Percentiles rank a stretch among this genome's conserved stretches.
These are phyloP conservation scores for Coemansia sp. DNA, from an alignment of 192 early-diverging fungal genomes.

Conservation along the genomic window DNA sequence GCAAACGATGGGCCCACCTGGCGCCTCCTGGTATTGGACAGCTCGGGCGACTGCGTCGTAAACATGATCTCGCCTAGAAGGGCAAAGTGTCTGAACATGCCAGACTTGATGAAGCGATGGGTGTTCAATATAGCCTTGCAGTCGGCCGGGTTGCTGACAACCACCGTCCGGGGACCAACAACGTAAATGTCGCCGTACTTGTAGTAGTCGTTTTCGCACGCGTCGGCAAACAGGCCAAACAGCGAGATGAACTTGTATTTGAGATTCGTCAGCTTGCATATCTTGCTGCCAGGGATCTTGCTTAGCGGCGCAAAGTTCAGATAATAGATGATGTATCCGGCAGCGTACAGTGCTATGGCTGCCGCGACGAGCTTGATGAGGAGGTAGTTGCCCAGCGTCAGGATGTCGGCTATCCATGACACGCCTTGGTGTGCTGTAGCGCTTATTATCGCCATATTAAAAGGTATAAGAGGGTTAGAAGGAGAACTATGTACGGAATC, in stretches of 20 bases:
- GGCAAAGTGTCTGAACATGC: constrained; percentile 21
- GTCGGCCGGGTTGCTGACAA: constrained; percentile 8
- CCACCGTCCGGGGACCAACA: constrained; percentile 24
- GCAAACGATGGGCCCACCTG: too few relatives aligned
- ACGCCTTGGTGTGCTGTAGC: too few relatives aligned
- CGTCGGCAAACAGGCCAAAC: constrained; percentile 13
- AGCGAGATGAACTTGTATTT: constrained; percentile 6
- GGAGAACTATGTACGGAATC: too few relatives aligned
- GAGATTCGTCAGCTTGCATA: constrained; percentile 8
- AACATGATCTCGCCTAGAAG: not conserved
- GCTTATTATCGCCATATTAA: too few relatives aligned
- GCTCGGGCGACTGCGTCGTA: too few relatives aligned
- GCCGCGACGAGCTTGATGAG: too few relatives aligned
- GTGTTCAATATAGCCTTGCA: not conserved
- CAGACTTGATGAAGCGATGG: constrained; percentile 22
- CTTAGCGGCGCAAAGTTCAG: constrained; percentile 26
- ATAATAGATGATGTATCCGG: constrained; percentile 7
- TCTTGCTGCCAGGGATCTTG: constrained; percentile 17
- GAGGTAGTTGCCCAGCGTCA: too few relatives aligned
- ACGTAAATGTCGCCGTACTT: too few relatives aligned
- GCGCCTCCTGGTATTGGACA: too few relatives aligned
- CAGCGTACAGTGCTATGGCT: too few relatives aligned
- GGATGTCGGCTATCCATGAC: too few relatives aligned
- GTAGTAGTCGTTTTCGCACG: not conserved
- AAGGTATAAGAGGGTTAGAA: too few relatives aligned